A percentile compares a stretch with the other conserved stretches of the same genome.
These are phyloP conservation scores for Tolypocladium tundrense DNA, from an alignment of 2,329 filamentous ascomycete genomes.

Conservation along the genomic window DNA sequence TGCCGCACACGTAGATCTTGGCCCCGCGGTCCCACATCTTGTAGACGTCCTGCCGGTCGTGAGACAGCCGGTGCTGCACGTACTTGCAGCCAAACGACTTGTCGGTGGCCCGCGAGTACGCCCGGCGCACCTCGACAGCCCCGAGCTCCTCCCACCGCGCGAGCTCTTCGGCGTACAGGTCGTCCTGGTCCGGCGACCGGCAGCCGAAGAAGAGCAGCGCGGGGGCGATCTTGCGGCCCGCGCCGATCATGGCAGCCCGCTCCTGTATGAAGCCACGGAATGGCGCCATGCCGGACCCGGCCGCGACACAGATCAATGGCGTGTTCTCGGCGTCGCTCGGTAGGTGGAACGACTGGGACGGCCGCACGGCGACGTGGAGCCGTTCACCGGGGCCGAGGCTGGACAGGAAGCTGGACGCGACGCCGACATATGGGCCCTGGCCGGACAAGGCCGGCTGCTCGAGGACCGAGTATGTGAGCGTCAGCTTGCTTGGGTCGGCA, in stretches of 20 bases:
- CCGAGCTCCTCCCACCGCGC: slow-evolving; percentile 49
- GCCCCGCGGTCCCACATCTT: slow-evolving; percentile 33
- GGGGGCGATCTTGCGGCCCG: slow-evolving; percentile 44
- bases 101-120: slow-evolving; percentile 39
- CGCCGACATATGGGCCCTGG: slow-evolving; percentile 43
- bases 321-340: slow-evolving; percentile 32
- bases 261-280: slow-evolving; percentile 56
- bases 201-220: slow-evolving; percentile 59
- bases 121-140: slow-evolving; percentile 48
- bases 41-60: slow-evolving; percentile 23
- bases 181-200: slow-evolving; percentile 41
- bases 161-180: slow-evolving; percentile 50
- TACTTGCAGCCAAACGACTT: slow-evolving; percentile 36
- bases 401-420: slow-evolving; percentile 51
- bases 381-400: slow-evolving; percentile 31
- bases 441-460: slow-evolving; percentile 42
- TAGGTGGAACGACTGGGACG: slow-evolving; percentile 35
- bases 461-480: slow-evolving; percentile 60
- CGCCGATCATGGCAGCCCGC: slow-evolving; percentile 38
- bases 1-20: slow-evolving; percentile 57
- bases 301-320: slow-evolving; percentile 40
- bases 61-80: slow-evolving; percentile 33
- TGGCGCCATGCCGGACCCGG: slow-evolving; percentile 48
- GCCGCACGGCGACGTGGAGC: slow-evolving; percentile 39
- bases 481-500: slow-evolving; percentile 42